Base-by-base conservation (phyloP, 129 eudicot genomes). In the Scalesia atractyloides region DNA sequence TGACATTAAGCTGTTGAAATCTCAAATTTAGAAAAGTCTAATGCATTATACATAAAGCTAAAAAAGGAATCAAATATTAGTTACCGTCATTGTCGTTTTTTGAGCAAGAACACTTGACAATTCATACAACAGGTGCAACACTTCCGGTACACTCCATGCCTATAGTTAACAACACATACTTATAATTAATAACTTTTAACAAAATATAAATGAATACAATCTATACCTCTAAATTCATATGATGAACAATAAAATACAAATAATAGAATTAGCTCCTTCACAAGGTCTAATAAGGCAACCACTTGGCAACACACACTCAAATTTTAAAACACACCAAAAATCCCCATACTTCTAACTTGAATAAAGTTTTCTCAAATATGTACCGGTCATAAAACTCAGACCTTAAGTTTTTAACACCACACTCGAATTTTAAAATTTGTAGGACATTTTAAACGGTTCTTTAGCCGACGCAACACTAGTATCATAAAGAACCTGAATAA, bases 141-240 rank as follows among this genome's bases (percentile, higher is more conserved):
- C 97, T 79, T 92, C 97, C 13, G 97, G 97, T 70, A 92, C 97
- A 73, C 90, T 91, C 90, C 90, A 86, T 64, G 97, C 88, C 97
- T 91, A 69, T 17, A 1, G 20, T 58, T 50, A 68, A 74, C 52
- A 39, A 82, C 4, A 13, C 24, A 16, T 17, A 39, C 43, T 19
- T 17, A 24, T 12, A n/a, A 24, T 13, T 49, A 1, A 24, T 7
- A 41, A 8, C 26, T 24, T 24, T 24, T 24, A 4, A 33, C 2
- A 2, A 36, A 30, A 7, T 7, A 19, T 34, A 43, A 16, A 44
- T 72, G 43, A 59, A 50, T n/a, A 43, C 30, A 41, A 33, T 61
- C 34, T 15, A 8, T 65, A 91, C 98, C 96, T 92, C 96, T 76
- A 92, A 82, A 76, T 89, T 88, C 91, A 92, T 77, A 76, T 92